These are phyloP conservation scores for Calonectria pseudoreteaudii DNA, from an alignment of 2,329 filamentous ascomycete genomes.

Conservation along the genomic window DNA sequence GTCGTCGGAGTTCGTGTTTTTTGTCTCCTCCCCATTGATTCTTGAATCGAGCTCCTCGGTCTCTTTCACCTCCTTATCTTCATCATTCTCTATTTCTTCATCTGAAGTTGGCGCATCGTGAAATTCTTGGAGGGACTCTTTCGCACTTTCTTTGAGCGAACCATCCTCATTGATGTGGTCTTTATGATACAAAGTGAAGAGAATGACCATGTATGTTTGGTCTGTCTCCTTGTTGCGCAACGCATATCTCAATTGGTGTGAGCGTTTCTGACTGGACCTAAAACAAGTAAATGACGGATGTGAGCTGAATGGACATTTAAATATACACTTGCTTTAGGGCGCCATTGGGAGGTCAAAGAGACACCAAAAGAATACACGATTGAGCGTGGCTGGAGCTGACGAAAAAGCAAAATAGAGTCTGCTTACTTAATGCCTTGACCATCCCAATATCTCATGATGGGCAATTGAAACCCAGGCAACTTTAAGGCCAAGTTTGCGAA, in stretches of 20 bases:
- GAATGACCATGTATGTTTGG: constrained; percentile 82
- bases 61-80: constrained; percentile 52
- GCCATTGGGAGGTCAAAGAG: neutral
- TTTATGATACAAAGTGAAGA: constrained; percentile 81
- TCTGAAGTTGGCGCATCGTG: constrained; percentile 17
- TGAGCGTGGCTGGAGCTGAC: constrained; percentile 2
- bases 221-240: constrained; percentile 83
- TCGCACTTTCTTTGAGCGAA: constrained; percentile 59
- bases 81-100: constrained; percentile 44
- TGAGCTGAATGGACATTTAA: constrained; percentile 36
- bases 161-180: constrained; percentile 73
- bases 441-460: constrained; percentile 84
- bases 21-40: constrained; percentile 30
- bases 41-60: constrained; percentile 51
- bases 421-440: constrained; percentile 80
- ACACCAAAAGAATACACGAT: constrained; percentile 1
- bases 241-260: constrained; percentile 90
- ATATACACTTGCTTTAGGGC: constrained; percentile 17
- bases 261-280: constrained; percentile 65
- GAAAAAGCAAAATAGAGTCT: constrained; percentile 18
- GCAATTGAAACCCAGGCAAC: constrained; percentile 78
- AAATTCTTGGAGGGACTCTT: constrained; percentile 39
- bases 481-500: constrained; percentile 79
- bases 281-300: constrained; percentile 35
- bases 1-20: constrained; percentile 53